Evolutionary conservation across 257 asterid species (phyloP), one percentile per base, ranked within the genome.

Genomic region (Craterostigma plantagineum): DNA sequence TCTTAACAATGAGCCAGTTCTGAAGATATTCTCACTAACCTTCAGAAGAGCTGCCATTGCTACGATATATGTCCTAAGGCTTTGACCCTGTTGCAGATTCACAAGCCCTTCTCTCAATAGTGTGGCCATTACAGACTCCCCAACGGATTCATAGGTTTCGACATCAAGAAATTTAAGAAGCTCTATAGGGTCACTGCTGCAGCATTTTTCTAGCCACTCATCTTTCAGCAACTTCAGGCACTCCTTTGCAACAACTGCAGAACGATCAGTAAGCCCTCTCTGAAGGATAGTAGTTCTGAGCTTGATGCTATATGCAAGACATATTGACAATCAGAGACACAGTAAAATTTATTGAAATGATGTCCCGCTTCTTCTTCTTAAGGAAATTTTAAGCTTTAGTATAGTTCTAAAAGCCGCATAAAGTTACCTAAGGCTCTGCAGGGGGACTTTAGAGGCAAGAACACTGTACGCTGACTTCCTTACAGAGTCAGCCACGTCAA

Each of bases 241-340:
- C 69, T 79, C 93, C 51, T 69, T 79, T 50, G 70, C 65, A 8
- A 82, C 95, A 56, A 79, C 71, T 33, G 73, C 23, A 16, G 95
- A 75, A 45, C 98, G 81, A 63, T 87, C 98, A 41, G 86, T 65
- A 53, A 87, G 86, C 42, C 98, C 98, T 67, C 98, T 82, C 70
- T 68, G 92, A 56, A 87, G 81, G 56, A 87, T 70, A 50, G 48
- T 60, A 59, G 95, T 65, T 73, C 98, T 79, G 50, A 73, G 72
- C 65, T 82, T 87, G 66, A 87, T 87, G 63, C 98, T 87, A 45
- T 44, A 51, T 61, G 23, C 33, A 36, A 36, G 1, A 9, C 11
- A 12, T 36, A 36, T 36, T 36, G 40, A 2, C 3, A 36, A 36
- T 9, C 12, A 36, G n/a, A n/a, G n/a, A n/a, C n/a, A n/a, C n/a